These are phyloP conservation scores for Phtheirospermum japonicum DNA, from an alignment of 257 asterid genomes.

Conservation along the genomic window DNA sequence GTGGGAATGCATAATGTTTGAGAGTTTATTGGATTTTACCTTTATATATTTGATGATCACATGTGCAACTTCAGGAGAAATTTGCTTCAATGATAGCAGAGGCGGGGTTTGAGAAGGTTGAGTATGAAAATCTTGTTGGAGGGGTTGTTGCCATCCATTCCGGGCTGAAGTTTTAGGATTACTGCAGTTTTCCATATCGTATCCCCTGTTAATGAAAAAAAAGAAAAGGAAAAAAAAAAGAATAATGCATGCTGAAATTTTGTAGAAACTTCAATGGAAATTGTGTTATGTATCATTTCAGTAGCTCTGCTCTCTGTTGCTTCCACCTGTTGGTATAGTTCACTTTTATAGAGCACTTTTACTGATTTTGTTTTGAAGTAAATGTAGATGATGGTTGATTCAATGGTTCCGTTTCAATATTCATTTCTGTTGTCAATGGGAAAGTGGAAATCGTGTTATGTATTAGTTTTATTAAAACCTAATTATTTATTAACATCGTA, in stretches of 20 bases:
- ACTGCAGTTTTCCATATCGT: neutral
- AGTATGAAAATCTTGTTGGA: slow-evolving; percentile 88
- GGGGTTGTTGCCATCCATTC: slow-evolving; percentile 97
- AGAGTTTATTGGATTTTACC: neutral
- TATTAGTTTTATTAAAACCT: too few species aligned
- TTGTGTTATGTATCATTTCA: slow-evolving; percentile 5
- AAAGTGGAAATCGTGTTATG: too few species aligned
- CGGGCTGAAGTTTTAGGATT: slow-evolving; percentile 61
- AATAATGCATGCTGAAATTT: slow-evolving; percentile 2
- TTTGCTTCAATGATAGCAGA: slow-evolving; percentile 82
- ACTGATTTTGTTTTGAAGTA: too few species aligned
- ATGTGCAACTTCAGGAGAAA: slow-evolving; percentile 57
- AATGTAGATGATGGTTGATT: too few species aligned
- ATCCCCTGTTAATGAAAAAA: neutral
- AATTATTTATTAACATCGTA: too few species aligned
- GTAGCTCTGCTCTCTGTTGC: neutral
- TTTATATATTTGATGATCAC: neutral
- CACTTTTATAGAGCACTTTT: too few species aligned
- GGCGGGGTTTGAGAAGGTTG: slow-evolving; percentile 91
- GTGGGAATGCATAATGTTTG: neutral
- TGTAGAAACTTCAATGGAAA: neutral
- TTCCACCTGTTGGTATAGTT: too few species aligned
- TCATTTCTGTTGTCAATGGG: too few species aligned
- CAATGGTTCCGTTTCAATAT: too few species aligned
- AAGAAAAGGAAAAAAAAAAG: neutral